A percentile compares a stretch with the other conserved stretches of the same genome.
Conservation (phyloP, 2,329 filamentous ascomycete genomes). For the Aspergillus persii region DNA sequence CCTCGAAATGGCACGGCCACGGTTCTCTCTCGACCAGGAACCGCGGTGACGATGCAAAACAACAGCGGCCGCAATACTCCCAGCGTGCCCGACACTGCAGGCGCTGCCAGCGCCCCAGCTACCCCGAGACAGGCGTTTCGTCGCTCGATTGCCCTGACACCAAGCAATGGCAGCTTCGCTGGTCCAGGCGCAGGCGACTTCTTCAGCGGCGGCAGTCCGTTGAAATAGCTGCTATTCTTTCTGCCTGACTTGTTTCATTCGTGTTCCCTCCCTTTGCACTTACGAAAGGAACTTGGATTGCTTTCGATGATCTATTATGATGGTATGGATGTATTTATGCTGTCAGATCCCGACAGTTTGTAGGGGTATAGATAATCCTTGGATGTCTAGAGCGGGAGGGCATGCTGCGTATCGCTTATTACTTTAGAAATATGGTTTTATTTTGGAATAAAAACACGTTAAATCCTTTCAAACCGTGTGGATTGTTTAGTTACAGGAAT, state of each 20-base stretch:
- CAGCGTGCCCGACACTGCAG: slow-evolving; percentile 35
- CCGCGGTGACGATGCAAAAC: slow-evolving; percentile 38
- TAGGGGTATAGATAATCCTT: neutral
- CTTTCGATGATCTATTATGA: neutral
- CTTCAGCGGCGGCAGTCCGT: slow-evolving; percentile 39
- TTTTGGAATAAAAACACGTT: neutral
- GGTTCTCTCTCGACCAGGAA: slow-evolving; percentile 39
- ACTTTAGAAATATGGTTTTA: neutral
- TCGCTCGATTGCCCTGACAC: slow-evolving; percentile 42
- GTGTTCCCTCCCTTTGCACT: neutral
- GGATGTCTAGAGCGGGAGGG: neutral
- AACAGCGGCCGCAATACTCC: slow-evolving; percentile 43
- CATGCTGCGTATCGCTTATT: neutral
- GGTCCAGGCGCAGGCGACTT: slow-evolving; percentile 38
- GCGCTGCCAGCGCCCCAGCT: slow-evolving; percentile 34
- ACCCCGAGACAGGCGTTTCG: slow-evolving; percentile 44
- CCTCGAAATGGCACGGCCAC: slow-evolving; percentile 34
- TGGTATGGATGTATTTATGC: neutral
- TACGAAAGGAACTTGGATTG: neutral
- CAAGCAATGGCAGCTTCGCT: slow-evolving; percentile 42
- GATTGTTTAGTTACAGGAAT: too few species aligned
- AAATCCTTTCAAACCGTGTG: neutral
- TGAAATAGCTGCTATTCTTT: slow-evolving; percentile 28
- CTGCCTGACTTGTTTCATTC: neutral
- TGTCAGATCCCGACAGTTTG: neutral